Conservation (phyloP, 805 yeast species). For the Isabelozyma rhagii region DNA sequence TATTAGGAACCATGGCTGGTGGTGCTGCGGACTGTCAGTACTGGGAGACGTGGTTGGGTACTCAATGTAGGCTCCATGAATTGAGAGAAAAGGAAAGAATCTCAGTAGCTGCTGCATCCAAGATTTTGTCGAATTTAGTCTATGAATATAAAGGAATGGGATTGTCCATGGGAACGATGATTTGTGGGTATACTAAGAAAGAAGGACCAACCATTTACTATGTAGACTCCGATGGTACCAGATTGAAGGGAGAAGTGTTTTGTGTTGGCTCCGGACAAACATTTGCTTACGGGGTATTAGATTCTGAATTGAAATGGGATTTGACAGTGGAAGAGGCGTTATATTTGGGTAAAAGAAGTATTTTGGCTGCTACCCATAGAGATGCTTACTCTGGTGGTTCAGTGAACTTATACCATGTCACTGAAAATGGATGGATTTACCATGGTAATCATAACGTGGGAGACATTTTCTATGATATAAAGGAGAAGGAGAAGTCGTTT, state of each 20-base stretch:
- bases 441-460: slow-evolving; percentile 96
- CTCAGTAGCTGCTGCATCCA: slow-evolving; percentile 94
- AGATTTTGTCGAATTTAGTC: slow-evolving; percentile 84
- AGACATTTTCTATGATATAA: slow-evolving; percentile 85
- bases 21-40: slow-evolving; percentile 99
- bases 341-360: slow-evolving; percentile 90
- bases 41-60: slow-evolving; percentile 99
- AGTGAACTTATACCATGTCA: slow-evolving; percentile 86
- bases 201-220: slow-evolving; percentile 95
- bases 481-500: slow-evolving; percentile 84
- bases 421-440: slow-evolving; percentile 90
- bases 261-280: slow-evolving; percentile 99
- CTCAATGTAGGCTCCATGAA: slow-evolving; percentile 94
- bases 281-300: slow-evolving; percentile 97
- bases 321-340: slow-evolving; percentile 89
- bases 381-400: slow-evolving; percentile 99
- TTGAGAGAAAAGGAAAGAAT: slow-evolving; percentile 92
- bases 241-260: slow-evolving; percentile 90
- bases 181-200: slow-evolving; percentile 92
- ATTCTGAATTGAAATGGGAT: slow-evolving; percentile 90
- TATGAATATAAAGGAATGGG: slow-evolving; percentile 97
- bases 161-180: slow-evolving; percentile 98
- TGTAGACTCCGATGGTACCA: slow-evolving; percentile 95
- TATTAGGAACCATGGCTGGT: slow-evolving; percentile 98
- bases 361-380: slow-evolving; percentile 96